A percentile compares a stretch with the other conserved stretches of the same genome.
Evolutionary conservation across 768 basidiomycete species (phyloP).

Genomic region (Termitomyces bulborhizus): DNA sequence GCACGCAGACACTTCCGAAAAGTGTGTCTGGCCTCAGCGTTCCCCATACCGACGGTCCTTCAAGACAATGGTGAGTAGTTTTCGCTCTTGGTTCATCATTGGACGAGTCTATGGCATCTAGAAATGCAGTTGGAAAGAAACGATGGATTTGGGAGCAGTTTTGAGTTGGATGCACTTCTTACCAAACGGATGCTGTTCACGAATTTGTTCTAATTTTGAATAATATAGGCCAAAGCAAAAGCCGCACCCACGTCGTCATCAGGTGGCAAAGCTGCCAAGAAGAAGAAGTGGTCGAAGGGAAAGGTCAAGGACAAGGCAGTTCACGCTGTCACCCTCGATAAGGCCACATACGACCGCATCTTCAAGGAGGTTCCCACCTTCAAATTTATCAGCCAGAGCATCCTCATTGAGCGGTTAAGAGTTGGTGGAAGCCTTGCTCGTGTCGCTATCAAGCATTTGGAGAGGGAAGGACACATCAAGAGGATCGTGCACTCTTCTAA

Average conservation of each 20-base stretch:
- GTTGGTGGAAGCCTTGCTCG: constrained; percentile 94
- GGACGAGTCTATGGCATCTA: background rate
- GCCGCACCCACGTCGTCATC: constrained; percentile 54
- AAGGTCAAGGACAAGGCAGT: constrained; percentile 99
- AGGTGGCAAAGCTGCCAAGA: constrained; percentile 90
- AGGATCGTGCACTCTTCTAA: constrained; percentile 92
- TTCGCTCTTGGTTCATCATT: constrained; percentile 5
- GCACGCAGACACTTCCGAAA: constrained; percentile 26
- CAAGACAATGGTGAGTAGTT: constrained; percentile 36
- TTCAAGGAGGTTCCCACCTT: constrained; percentile 98
- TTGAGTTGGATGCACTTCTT: constrained; percentile 32
- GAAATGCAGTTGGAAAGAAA: background rate
- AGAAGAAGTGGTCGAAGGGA: constrained; percentile 99
- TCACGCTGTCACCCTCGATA: constrained; percentile 94
- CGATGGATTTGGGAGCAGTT: background rate
- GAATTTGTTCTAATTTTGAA: constrained; percentile 15
- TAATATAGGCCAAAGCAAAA: constrained; percentile 64
- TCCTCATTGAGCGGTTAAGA: constrained; percentile 98
- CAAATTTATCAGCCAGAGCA: constrained; percentile 96
- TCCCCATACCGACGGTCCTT: constrained; percentile 36
- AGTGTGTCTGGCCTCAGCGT: constrained; percentile 12
- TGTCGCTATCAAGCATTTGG: constrained; percentile 83
- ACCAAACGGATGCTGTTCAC: constrained; percentile 28
- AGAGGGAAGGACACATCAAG: constrained; percentile 93
- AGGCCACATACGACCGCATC: constrained; percentile 88